Conservation (phyloP, 2,329 filamentous ascomycete genomes). For the Nothophoma quercina region DNA sequence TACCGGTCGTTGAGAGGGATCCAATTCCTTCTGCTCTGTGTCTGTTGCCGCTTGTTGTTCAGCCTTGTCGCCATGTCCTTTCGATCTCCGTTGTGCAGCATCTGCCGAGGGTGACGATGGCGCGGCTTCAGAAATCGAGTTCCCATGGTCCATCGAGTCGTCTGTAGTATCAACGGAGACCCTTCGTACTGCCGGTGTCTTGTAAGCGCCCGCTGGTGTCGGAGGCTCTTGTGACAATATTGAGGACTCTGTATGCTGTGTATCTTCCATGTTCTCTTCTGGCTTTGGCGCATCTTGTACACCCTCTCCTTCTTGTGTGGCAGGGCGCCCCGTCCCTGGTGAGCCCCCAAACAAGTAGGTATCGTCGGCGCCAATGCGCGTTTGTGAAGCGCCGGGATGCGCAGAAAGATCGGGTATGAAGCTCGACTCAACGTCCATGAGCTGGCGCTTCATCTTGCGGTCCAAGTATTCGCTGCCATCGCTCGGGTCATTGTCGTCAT, state of each 20-base stretch:
- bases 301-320: constrained; percentile 20
- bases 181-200: constrained; percentile 48
- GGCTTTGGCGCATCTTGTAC: background rate
- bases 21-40: constrained; percentile 25
- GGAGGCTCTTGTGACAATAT: constrained; percentile 43
- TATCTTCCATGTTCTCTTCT: constrained; percentile 21
- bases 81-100: constrained; percentile 46
- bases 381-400: constrained; percentile 32
- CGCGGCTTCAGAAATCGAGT: constrained; percentile 41
- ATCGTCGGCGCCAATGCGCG: constrained; percentile 51
- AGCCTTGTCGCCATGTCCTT: constrained; percentile 1
- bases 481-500: constrained; percentile 38
- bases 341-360: constrained; percentile 56
- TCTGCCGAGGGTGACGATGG: constrained; percentile 55
- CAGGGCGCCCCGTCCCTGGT: constrained; percentile 37
- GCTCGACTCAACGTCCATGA: constrained; percentile 70
- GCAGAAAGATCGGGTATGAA: constrained; percentile 64
- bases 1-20: constrained; percentile 41
- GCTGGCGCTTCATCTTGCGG: constrained; percentile 64
- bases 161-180: constrained; percentile 31
- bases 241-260: constrained; percentile 34
- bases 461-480: constrained; percentile 60
- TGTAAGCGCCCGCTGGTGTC: constrained; percentile 53
- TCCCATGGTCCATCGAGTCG: constrained; percentile 36
- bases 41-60: constrained; percentile 2